phyloP scores from a whole-genome alignment of 1,139 yeast genomes.

The Candida glucosophila region DNA sequence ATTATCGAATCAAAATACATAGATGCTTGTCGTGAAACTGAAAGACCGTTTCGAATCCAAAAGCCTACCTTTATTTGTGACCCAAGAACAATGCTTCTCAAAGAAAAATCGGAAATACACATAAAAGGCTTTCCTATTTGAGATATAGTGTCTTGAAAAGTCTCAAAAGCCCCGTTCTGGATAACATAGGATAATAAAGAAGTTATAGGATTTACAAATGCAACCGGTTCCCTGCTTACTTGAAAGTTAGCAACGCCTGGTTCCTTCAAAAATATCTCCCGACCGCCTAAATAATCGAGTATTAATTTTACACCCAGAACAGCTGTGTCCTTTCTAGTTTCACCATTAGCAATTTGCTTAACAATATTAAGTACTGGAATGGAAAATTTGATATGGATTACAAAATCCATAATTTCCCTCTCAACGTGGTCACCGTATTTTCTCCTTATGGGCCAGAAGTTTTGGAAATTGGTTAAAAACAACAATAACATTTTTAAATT shows the following conservation, averaged over 20 bases:
- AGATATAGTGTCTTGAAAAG: constrained; percentile 10
- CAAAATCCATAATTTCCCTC: constrained; percentile 42
- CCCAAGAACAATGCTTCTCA: constrained; percentile 56
- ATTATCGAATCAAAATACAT: constrained; percentile 25
- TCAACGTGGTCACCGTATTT: constrained; percentile 66
- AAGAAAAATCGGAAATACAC: constrained; percentile 44
- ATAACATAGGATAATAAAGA: constrained; percentile 40
- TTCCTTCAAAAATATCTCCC: constrained; percentile 17
- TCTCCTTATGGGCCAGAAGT: constrained; percentile 45
- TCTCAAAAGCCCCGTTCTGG: constrained; percentile 20
- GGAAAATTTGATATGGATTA: constrained; percentile 40
- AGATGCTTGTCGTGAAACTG: constrained; percentile 40
- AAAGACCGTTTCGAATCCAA: constrained; percentile 83
- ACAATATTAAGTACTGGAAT: constrained; percentile 40
- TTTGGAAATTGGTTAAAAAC: constrained; percentile 46
- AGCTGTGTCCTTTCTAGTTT: too few species aligned
- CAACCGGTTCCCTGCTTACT: constrained; percentile 41
- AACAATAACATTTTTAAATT: constrained; percentile 31
- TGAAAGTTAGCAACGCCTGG: constrained; percentile 31
- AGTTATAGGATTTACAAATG: constrained; percentile 55
- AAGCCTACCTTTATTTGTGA: constrained; percentile 73
- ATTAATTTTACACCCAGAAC: constrained; percentile 15
- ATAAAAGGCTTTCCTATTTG: constrained; percentile 20
- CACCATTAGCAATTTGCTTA: constrained; percentile 15
- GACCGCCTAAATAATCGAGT: constrained; percentile 16